These are phyloP conservation scores for Auricularia auricula-judae DNA, from an alignment of 768 basidiomycete species.

Conservation along the genomic window DNA sequence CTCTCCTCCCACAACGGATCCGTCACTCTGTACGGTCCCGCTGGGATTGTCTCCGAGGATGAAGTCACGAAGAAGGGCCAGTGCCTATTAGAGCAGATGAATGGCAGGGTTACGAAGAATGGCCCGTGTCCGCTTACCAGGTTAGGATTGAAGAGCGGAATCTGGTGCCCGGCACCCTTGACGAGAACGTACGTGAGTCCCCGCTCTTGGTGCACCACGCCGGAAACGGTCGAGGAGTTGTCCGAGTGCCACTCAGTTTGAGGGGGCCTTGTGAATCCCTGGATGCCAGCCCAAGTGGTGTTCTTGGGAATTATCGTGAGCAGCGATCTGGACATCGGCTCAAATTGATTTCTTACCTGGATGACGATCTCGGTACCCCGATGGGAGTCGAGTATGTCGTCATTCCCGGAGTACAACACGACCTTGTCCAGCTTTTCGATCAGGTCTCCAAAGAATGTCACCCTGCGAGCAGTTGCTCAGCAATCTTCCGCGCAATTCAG, in stretches of 20 bases:
- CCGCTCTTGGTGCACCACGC: slow-evolving; percentile 66
- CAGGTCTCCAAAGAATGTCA: neutral
- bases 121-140: slow-evolving; percentile 36
- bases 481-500: neutral
- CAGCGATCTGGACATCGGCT: neutral
- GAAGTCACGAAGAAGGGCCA: slow-evolving; percentile 54
- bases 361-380: slow-evolving; percentile 35
- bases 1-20: neutral
- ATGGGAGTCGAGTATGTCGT: slow-evolving; percentile 56
- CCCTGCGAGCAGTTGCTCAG: neutral
- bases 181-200: slow-evolving; percentile 37
- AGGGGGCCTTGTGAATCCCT: slow-evolving; percentile 60
- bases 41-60: slow-evolving; percentile 51
- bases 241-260: slow-evolving; percentile 60
- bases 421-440: slow-evolving; percentile 13
- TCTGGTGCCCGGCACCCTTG: slow-evolving; percentile 28
- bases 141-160: slow-evolving; percentile 25
- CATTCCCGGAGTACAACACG: slow-evolving; percentile 58
- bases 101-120: neutral
- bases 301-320: slow-evolving; percentile 31
- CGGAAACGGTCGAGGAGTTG: slow-evolving; percentile 39
- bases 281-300: slow-evolving; percentile 68
- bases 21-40: slow-evolving; percentile 35
- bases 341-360: slow-evolving; percentile 25
- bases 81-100: slow-evolving; percentile 30